Evolutionary conservation across 164 flowering plant species (phyloP).

Genomic region (Nelumbo lutea): DNA sequence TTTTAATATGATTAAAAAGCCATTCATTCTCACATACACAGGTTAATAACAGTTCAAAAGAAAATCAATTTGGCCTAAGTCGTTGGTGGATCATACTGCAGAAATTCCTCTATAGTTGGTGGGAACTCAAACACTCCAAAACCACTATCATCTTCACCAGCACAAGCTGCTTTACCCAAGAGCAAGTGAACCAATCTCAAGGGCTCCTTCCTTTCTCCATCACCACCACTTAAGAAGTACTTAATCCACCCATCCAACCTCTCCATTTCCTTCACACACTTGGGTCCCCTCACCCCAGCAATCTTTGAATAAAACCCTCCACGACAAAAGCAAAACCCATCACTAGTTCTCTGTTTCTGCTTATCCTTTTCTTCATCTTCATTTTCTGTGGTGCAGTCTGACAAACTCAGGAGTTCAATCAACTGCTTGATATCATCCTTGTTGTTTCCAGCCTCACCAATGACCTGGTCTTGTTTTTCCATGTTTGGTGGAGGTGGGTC

Average conservation of each 20-base stretch:
- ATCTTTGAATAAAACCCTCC: slow-evolving; percentile 55
- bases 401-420: slow-evolving; percentile 45
- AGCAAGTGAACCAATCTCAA: slow-evolving; percentile 66
- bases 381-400: slow-evolving; percentile 8
- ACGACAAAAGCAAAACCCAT: slow-evolving; percentile 23
- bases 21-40: too few species aligned
- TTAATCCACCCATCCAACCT: slow-evolving; percentile 61
- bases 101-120: slow-evolving; percentile 50
- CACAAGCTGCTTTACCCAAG: slow-evolving; percentile 58
- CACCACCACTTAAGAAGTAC: slow-evolving; percentile 21
- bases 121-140: slow-evolving; percentile 54
- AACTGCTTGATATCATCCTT: slow-evolving; percentile 5
- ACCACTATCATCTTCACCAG: slow-evolving; percentile 18
- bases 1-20: too few species aligned
- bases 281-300: slow-evolving; percentile 70
- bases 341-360: not conserved
- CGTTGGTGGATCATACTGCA: slow-evolving; percentile 22
- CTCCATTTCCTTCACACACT: slow-evolving; percentile 49
- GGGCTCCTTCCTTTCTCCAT: slow-evolving; percentile 38
- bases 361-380: slow-evolving; percentile 2
- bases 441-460: not conserved
- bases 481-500: slow-evolving; percentile 17
- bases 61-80: too few species aligned
- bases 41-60: too few species aligned
- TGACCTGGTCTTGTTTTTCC: not conserved